phyloP scores from a whole-genome alignment of 148 eudicot genomes.

The Vaccinium vitisidaea region DNA sequence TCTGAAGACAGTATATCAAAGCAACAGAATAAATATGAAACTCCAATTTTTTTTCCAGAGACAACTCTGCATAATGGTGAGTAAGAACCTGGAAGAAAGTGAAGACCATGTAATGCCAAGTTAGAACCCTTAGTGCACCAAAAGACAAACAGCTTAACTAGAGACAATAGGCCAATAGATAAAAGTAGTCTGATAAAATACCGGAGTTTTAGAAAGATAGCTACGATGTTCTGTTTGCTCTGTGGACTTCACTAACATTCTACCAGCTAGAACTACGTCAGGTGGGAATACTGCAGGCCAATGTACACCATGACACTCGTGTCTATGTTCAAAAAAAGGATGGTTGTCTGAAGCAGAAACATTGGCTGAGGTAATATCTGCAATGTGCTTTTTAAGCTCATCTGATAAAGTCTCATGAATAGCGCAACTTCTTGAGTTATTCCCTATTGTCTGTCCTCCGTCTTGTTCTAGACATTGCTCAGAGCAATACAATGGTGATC shows the following conservation, averaged over 20 bases:
- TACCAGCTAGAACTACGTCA: slow-evolving; percentile 79
- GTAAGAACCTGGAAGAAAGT: slow-evolving; percentile 59
- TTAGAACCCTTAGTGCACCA: slow-evolving; percentile 16
- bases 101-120: slow-evolving; percentile 15
- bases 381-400: slow-evolving; percentile 54
- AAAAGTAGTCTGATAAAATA: slow-evolving; percentile 25
- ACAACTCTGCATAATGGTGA: slow-evolving; percentile 63
- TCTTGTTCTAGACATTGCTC: slow-evolving; percentile 64
- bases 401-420: slow-evolving; percentile 34
- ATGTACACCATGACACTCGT: slow-evolving; percentile 81
- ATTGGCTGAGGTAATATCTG: slow-evolving; percentile 37
- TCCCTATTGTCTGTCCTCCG: slow-evolving; percentile 43
- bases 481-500: slow-evolving; percentile 79
- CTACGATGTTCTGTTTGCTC: slow-evolving; percentile 37
- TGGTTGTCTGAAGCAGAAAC: slow-evolving; percentile 27
- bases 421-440: slow-evolving; percentile 16
- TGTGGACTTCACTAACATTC: slow-evolving; percentile 58
- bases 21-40: slow-evolving; percentile 68
- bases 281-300: slow-evolving; percentile 94
- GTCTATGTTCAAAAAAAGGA: slow-evolving; percentile 65
- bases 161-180: slow-evolving; percentile 9
- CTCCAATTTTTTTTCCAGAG: slow-evolving; percentile 66
- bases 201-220: slow-evolving; percentile 42
- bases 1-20: slow-evolving; percentile 65
- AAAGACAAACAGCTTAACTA: slow-evolving; percentile 1